These are phyloP conservation scores for Emydomyces testavorans DNA, from an alignment of 2,329 filamentous ascomycete genomes.

Conservation along the genomic window DNA sequence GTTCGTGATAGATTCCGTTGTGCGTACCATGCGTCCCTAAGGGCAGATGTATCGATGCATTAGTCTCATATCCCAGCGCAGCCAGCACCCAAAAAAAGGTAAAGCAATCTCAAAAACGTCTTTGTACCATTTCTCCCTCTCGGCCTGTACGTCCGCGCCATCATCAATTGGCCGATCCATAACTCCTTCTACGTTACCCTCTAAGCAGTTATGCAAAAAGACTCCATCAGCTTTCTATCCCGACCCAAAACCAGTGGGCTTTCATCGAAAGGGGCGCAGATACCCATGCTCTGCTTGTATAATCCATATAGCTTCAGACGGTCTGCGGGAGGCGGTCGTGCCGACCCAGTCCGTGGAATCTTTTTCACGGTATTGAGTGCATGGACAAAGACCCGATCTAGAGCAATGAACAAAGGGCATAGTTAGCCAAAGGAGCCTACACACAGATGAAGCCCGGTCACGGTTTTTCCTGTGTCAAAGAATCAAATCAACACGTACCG, in stretches of 20 bases:
- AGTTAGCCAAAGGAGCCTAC: background rate
- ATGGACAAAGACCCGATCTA: conserved; percentile 97
- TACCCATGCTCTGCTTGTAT: conserved; percentile 94
- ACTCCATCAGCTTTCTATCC: conserved; percentile 15
- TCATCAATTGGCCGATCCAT: conserved; percentile 65
- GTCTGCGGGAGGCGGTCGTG: conserved; percentile 73
- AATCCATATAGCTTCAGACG: conserved; percentile 89
- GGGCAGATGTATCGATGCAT: background rate
- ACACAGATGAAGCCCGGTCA: too few relatives aligned
- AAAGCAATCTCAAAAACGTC: background rate
- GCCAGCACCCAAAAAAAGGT: conserved; percentile 15
- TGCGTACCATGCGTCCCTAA: conserved; percentile 82
- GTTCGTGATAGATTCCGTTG: conserved; percentile 75
- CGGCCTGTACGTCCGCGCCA: conserved; percentile 41
- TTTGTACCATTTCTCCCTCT: conserved; percentile 55
- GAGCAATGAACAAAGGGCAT: background rate
- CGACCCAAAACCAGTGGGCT: background rate
- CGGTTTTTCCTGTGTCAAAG: too few relatives aligned
- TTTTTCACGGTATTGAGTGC: conserved; percentile 98
- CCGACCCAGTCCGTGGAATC: conserved; percentile 83
- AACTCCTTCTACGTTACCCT: conserved; percentile 88
- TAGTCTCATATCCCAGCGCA: background rate
- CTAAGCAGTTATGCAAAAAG: conserved; percentile 30
- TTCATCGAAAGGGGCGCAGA: background rate
- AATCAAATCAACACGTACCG: conserved; percentile 25